Evolutionary conservation across 768 basidiomycete genomes (phyloP), one percentile per base, ranked within the genome.

Genomic region (Pisolithus albus): DNA sequence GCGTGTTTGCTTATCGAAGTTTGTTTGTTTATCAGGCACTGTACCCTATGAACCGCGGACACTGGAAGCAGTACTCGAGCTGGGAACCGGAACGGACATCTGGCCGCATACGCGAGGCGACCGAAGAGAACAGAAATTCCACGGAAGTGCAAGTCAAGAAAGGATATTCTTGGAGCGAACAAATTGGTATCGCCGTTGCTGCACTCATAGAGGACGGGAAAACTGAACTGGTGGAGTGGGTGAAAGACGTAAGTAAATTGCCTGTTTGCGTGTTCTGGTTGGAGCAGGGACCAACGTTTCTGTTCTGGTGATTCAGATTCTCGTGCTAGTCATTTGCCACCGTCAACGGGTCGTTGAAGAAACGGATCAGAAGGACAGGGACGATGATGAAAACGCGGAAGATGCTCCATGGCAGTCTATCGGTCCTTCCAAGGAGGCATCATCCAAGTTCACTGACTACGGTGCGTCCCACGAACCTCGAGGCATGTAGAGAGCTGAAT

Each of bases 161-260:
- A 59, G 91, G 90, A 6, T 86, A 90, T 68, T 82, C 86, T 15
- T 88, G 86, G 83, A 91, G 83, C 58, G 86, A 97, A 61, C 84
- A 97, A 66, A 74, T 98, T 44, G 94, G 88, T 3, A 90, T 97
- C 57, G 83, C 83, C 3, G 78, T 96, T 53, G 82, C 81, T 38
- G 77, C 80, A 43, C 76, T 97, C 11, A 72, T 84, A 8, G 85
- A 91, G 46, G 76, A 76, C 15, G 84, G 77, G 8, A 74, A 86
- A 59, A 68, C 70, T 50, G 75, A 76, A 28, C 72, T 92, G 38
- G 78, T 95, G 24, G 79, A 83, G 51, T 93, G 92, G 88, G 77
- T 83, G 44, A 84, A 84, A 60, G 80, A 89, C 64, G 94, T 92
- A 63, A 58, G 87, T 70, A n/a, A 49, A 42, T 46, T 49, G 47